Percentiles rank a stretch among this genome's conserved stretches.
Conservation (phyloP, 2,329 filamentous ascomycete species). For the Ophiostoma triangulosporum region DNA sequence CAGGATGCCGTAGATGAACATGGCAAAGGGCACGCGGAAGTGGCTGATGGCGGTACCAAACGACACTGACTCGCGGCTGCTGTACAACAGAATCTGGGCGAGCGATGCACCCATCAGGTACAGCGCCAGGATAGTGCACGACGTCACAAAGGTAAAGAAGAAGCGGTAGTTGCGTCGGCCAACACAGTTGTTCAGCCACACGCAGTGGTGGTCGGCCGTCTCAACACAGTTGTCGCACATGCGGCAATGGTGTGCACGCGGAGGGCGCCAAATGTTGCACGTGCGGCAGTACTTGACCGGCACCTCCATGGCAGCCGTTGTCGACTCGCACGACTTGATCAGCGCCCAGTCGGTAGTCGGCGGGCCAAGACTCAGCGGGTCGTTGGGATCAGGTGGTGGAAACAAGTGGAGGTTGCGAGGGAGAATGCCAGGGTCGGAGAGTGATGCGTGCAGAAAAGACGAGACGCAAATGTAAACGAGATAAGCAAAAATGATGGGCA, state of each 20-base stretch:
- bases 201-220: conserved; percentile 94
- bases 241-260: conserved; percentile 89
- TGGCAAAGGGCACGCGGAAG: conserved; percentile 71
- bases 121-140: conserved; percentile 60
- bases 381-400: conserved; percentile 58
- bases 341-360: conserved; percentile 89
- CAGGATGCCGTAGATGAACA: conserved; percentile 72
- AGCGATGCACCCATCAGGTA: conserved; percentile 67
- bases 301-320: conserved; percentile 86
- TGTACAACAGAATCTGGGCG: conserved; percentile 68
- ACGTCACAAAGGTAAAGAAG: conserved; percentile 84
- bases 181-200: conserved; percentile 98
- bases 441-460: conserved; percentile 85
- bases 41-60: conserved; percentile 56
- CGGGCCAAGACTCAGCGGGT: conserved; percentile 69
- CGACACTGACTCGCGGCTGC: conserved; percentile 44
- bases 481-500: conserved; percentile 84
- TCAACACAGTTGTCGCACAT: conserved; percentile 96
- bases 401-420: conserved; percentile 86
- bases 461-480: conserved; percentile 83
- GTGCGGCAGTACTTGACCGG: conserved; percentile 97
- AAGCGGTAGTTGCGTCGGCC: conserved; percentile 95
- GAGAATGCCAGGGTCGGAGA: conserved; percentile 84
- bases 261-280: conserved; percentile 93
- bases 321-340: conserved; percentile 63